Evolutionary conservation across 73 alveolate genomes (phyloP).

Genomic region (Paramecium primaurelia): DNA sequence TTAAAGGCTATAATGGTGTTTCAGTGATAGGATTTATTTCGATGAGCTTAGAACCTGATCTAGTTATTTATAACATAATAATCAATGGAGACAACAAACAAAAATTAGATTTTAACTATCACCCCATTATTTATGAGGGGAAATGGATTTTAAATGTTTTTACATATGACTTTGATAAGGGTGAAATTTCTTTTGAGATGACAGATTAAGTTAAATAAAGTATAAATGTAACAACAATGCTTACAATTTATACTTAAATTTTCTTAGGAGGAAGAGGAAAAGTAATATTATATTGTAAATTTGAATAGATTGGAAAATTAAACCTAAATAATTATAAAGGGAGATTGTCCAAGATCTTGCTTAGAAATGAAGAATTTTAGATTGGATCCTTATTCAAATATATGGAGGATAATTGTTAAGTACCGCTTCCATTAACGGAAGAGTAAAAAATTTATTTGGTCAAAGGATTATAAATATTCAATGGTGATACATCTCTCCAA

Average conservation of each 20-base stretch:
- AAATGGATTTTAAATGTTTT: background rate
- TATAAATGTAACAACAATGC: background rate
- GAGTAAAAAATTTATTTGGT: background rate
- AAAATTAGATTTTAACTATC: background rate
- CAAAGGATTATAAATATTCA: background rate
- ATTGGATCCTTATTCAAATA: background rate
- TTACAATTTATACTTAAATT: background rate
- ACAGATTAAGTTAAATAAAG: background rate
- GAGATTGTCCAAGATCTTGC: background rate
- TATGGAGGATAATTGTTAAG: background rate
- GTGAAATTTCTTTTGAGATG: background rate
- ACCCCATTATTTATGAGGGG: background rate
- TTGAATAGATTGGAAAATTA: background rate
- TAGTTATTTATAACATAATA: background rate
- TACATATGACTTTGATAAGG: background rate
- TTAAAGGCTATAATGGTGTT: background rate
- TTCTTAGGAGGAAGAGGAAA: background rate
- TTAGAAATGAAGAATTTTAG: background rate
- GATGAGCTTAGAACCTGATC: background rate
- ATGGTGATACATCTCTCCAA: background rate
- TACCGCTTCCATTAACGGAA: background rate
- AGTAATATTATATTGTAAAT: background rate
- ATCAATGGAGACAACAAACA: background rate
- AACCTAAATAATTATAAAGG: background rate
- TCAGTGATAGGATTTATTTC: background rate